Evolutionary conservation across 371 early-diverging fungal genomes (phyloP).

Genomic region (Rhizopus sp.): DNA sequence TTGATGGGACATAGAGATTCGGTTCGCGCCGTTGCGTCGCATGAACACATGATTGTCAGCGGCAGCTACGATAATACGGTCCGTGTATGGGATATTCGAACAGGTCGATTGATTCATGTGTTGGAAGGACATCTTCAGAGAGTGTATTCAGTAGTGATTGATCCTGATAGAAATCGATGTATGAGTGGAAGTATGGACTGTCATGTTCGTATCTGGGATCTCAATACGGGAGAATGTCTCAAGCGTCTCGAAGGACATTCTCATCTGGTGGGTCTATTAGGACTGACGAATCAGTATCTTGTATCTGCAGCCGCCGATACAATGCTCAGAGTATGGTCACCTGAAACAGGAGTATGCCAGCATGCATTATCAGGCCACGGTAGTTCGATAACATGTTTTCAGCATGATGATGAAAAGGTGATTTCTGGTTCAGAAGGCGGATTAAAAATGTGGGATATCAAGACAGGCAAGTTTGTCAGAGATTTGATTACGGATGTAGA

Average conservation of each 20-base stretch:
- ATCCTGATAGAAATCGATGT: conserved; percentile 71
- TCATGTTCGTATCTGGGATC: conserved; percentile 91
- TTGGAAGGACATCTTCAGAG: conserved; percentile 90
- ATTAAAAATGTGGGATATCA: conserved; percentile 92
- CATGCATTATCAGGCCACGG: conserved; percentile 70
- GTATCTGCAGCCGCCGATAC: conserved; percentile 97
- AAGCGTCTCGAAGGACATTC: conserved; percentile 79
- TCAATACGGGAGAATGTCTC: conserved; percentile 74
- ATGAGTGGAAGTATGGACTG: conserved; percentile 96
- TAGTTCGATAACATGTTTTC: conserved; percentile 94
- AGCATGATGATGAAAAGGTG: conserved; percentile 86
- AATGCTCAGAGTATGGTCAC: conserved; percentile 93
- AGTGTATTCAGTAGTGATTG: conserved; percentile 88
- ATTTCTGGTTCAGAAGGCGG: conserved; percentile 95
- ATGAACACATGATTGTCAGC: conserved; percentile 80
- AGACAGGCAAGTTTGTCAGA: conserved; percentile 73
- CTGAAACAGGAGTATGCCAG: conserved; percentile 69
- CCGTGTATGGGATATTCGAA: conserved; percentile 88
- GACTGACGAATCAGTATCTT: conserved; percentile 78
- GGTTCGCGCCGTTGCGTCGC: conserved; percentile 91
- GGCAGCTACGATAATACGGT: conserved; percentile 95
- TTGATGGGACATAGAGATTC: conserved; percentile 86
- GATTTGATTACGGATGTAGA: conserved; percentile 72
- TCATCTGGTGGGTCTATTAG: conserved; percentile 90
- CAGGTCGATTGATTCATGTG: conserved; percentile 66